Evolutionary conservation across 2,329 filamentous ascomycete genomes (phyloP), one percentile per base, ranked within the genome.

Genomic region (Mariannaea sp.): DNA sequence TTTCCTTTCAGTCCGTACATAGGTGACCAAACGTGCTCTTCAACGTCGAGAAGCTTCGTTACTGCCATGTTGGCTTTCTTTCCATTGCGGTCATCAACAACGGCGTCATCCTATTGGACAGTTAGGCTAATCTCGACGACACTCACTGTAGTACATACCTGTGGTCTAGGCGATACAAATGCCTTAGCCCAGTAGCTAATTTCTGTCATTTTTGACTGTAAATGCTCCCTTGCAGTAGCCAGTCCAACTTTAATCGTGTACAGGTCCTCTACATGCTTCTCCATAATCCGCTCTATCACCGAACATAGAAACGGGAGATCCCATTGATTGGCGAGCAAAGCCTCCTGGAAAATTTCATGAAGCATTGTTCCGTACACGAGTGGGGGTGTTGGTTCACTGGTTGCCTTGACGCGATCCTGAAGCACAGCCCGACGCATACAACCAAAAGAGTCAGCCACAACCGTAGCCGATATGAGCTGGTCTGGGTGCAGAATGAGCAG

Each of bases 1-100:
- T 97, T 99, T 24, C 94, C 94, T 71, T 99, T 99, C 13, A 99
- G 78, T 0, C 94, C 94, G 69, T 96, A 99, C 84, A 92, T 93
- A 1, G 94, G 94, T 6, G 93, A 97, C 94, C 94, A 99, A 22
- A 99, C 86, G 68, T 97, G 94, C 71, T 99, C 94, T 70, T 99
- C 94, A 8, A 99, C 90, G 68, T 97, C 94, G 12, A 99, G 86
- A 22, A 99, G 78, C 69, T 97, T 99, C 66, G 87, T 95, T 62
- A 99, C 86, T 62, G 89, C 92, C 81, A 97, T 87, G 52, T 81
- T 87, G 9, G 88, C 84, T 60, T 86, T 88, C 47, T 88, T 84
- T 33, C 88, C 88, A 66, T 92, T 88, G 40, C 89, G 83, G 60
- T 92, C 91, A 61, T 90, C 87, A 19, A 95, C 87, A 33, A 90